A percentile compares a stretch with the other conserved stretches of the same genome.
Evolutionary conservation across 306 rosid genomes (phyloP).

Genomic region (Myrica gale): DNA sequence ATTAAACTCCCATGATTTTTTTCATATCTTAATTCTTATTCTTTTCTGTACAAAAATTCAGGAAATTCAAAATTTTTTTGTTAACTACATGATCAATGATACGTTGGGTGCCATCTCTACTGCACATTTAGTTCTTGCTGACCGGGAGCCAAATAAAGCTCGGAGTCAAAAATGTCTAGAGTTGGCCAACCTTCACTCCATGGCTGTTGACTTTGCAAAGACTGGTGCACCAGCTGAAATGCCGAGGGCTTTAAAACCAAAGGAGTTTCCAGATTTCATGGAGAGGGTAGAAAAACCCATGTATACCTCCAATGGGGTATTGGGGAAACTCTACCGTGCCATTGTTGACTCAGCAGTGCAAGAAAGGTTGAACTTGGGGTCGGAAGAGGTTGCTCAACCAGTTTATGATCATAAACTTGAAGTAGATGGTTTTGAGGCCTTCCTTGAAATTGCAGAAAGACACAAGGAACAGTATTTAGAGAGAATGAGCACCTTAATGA

Average conservation of each 20-base stretch:
- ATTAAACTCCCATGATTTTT: not conserved
- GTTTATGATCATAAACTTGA: conserved; percentile 63
- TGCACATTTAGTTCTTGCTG: conserved; percentile 87
- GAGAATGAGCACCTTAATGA: conserved; percentile 61
- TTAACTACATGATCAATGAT: conserved; percentile 91
- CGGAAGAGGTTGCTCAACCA: conserved; percentile 48
- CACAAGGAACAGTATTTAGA: conserved; percentile 62
- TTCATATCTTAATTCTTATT: conserved; percentile 10
- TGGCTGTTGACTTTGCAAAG: conserved; percentile 97
- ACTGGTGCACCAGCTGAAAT: conserved; percentile 96
- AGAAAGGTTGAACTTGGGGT: conserved; percentile 34
- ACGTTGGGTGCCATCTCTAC: conserved; percentile 92
- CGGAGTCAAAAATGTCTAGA: conserved; percentile 66
- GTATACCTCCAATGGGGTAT: conserved; percentile 63
- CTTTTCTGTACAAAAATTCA: conserved; percentile 31
- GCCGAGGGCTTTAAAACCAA: conserved; percentile 72
- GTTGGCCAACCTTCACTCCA: conserved; percentile 79
- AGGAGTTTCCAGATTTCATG: conserved; percentile 85
- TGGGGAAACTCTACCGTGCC: conserved; percentile 75
- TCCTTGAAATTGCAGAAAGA: conserved; percentile 49
- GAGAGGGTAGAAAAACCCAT: conserved; percentile 72
- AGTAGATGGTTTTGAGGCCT: conserved; percentile 59
- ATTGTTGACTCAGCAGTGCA: conserved; percentile 33
- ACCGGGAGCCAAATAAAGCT: conserved; percentile 72
- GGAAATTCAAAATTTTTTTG: conserved; percentile 91